Base-by-base conservation (phyloP, 1,284 basidiomycete species). In the Coniferiporia weirii region DNA sequence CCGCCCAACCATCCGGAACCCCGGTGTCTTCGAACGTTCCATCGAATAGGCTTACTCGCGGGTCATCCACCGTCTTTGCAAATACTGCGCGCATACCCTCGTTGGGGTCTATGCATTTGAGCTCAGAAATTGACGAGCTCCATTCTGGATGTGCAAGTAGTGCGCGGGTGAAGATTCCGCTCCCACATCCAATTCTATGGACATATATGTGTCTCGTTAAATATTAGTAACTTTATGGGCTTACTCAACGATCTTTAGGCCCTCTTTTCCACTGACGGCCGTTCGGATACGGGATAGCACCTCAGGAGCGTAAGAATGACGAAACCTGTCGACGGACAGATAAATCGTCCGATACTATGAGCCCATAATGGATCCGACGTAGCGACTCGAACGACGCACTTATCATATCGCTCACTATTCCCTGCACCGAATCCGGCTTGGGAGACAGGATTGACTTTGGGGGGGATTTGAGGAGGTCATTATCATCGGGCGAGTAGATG, bases 141-240 rank as follows among this genome's bases (percentile, higher is more conserved):
- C 81, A 85, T 46, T 78, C 76, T 7, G 80, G 75, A 69, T 88
- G 79, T 3, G 79, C 78, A 45, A 92, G 74, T 19, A 92, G 70
- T 1, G 87, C 85, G 15, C 89, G 81, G 19, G 90, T 91, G 70
- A 91, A 92, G 51, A 92, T 80, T 3, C 89, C 90, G 3, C 89
- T 90, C 35, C 90, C 90, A 43, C 84, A 72, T 34, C 89, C 85
- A 47, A 89, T 74, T 66, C 85, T 87, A n/a, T 64, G 22, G 51
- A 10, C 54, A 38, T n/a, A 8, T 7, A 13, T 3, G 10, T 43
- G 40, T 13, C n/a, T n/a, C 7, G 10, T 3, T n/a, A 8, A 8
- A n/a, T n/a, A 12, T 3, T 13, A 43, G 7, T n/a, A 43, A n/a
- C 12, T 43, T 43, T 43, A 12, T 2, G 40, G n/a, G 49, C 67